These are phyloP conservation scores for Groenewaldozyma salmanticensis DNA, from an alignment of 805 yeast species.

Conservation along the genomic window DNA sequence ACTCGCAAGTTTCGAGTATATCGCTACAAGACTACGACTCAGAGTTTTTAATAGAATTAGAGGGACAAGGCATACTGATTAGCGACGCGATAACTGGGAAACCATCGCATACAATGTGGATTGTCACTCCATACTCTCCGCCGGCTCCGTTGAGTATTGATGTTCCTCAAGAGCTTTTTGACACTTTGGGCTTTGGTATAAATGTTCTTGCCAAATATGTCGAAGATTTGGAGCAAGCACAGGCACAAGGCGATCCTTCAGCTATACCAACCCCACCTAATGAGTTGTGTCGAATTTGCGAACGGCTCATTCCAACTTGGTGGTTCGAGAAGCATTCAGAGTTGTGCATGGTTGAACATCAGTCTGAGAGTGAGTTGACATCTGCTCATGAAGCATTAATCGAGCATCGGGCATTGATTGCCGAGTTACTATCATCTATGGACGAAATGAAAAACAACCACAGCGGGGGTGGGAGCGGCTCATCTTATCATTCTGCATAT, in stretches of 20 bases:
- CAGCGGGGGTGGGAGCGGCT: background rate
- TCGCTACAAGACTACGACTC: slow-evolving; percentile 8
- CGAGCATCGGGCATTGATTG: slow-evolving; percentile 55
- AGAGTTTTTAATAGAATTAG: slow-evolving; percentile 45
- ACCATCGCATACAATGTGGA: slow-evolving; percentile 89
- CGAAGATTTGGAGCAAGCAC: slow-evolving; percentile 48
- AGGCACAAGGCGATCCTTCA: slow-evolving; percentile 47
- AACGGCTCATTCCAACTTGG: slow-evolving; percentile 87
- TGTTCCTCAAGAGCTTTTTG: slow-evolving; percentile 59
- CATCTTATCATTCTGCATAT: slow-evolving; percentile 1
- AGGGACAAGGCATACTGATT: slow-evolving; percentile 88
- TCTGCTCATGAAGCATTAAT: slow-evolving; percentile 61
- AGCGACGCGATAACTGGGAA: slow-evolving; percentile 45
- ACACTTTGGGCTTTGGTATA: slow-evolving; percentile 80
- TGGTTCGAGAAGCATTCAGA: slow-evolving; percentile 90
- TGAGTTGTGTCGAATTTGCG: slow-evolving; percentile 88
- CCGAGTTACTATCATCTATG: slow-evolving; percentile 25
- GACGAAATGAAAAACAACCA: slow-evolving; percentile 8
- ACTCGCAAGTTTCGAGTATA: slow-evolving; percentile 1
- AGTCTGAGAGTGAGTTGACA: slow-evolving; percentile 68
- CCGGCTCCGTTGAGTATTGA: slow-evolving; percentile 53
- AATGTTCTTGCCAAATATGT: slow-evolving; percentile 73
- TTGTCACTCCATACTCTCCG: slow-evolving; percentile 66
- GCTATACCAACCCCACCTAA: slow-evolving; percentile 65
- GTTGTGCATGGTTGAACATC: slow-evolving; percentile 76